Base-by-base conservation (phyloP, 345 rosid species). In the Ceriops decandra region DNA sequence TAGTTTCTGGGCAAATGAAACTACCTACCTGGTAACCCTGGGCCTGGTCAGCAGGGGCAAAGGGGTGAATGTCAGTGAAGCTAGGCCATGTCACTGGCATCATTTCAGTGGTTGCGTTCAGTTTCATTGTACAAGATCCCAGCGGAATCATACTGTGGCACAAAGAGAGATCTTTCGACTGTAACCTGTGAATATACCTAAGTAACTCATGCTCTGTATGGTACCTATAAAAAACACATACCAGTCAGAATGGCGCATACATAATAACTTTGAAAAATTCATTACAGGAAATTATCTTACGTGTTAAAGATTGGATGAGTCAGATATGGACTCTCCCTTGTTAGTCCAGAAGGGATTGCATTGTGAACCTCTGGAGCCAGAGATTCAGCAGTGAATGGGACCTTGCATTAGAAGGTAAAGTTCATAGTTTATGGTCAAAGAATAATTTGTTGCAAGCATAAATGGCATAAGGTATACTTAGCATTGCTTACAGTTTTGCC, bases 121-220 rank as follows among this genome's bases (percentile, higher is more conserved):
- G 69, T 81, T 95, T 95, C 99, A 92, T 92, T 0, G 99, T 95
- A 74, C 99, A 90, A 77, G 99, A 95, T 71, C 99, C 98, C 83
- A 95, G 72, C 5, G 99, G 97, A 82, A 95, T 95, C 99, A 95
- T 95, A 77, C 98, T 90, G 78, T 95, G 99, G 88, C 99, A 95
- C 74, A 90, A 76, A 53, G 99, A 95, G 65, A 95, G 91, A 87
- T 95, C 99, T 80, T 88, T 91, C 35, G 93, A 85, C 79, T 86
- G 87, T 66, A 95, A 80, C 82, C 72, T 82, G 75, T 92, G 84
- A 58, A 90, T 82, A 79, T 88, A 90, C 60, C 99, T 85, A 58
- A 95, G 97, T 79, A 95, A 69, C 77, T 95, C 99, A 60, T 95
- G 99, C 85, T 95, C 97, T 0, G 98, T 88, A 69, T 92, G 98